These are phyloP conservation scores for Tetrapisispora arboricola DNA, from an alignment of 805 yeast species.

Conservation along the genomic window DNA sequence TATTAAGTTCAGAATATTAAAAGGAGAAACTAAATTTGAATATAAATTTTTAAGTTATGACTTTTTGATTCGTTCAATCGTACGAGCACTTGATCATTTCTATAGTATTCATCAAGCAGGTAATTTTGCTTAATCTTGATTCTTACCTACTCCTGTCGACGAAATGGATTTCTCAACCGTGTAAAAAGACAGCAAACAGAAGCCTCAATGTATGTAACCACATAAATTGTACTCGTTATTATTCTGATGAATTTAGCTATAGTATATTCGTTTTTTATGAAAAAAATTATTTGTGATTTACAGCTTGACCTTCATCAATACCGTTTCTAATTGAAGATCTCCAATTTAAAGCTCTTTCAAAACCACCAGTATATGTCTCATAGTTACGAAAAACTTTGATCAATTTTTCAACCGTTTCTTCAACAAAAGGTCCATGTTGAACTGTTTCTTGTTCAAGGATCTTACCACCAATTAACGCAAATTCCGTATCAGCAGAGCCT, in stretches of 20 bases:
- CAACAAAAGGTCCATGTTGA: slow-evolving; percentile 90
- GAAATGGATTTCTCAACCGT: too few relatives aligned
- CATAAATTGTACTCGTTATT: slow-evolving; percentile 6
- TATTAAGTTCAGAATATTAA: too few relatives aligned
- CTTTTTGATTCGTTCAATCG: too few relatives aligned
- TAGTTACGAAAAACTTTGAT: slow-evolving; percentile 63
- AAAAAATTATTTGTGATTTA: slow-evolving; percentile 5
- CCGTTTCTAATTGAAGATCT: slow-evolving; percentile 32
- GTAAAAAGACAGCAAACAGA: too few relatives aligned
- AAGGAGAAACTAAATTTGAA: too few relatives aligned
- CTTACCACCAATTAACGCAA: slow-evolving; percentile 70
- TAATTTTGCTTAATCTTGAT: too few relatives aligned
- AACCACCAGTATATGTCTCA: slow-evolving; percentile 58
- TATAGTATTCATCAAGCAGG: too few relatives aligned
- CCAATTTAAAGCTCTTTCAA: slow-evolving; percentile 59
- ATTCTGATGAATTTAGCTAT: background rate
- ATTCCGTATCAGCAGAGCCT: slow-evolving; percentile 38
- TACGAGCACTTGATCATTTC: too few relatives aligned
- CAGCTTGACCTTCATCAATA: slow-evolving; percentile 24
- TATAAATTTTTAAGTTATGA: too few relatives aligned
- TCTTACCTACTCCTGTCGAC: too few relatives aligned
- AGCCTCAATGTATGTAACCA: too few relatives aligned
- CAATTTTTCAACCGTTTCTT: slow-evolving; percentile 54
- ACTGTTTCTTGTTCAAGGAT: slow-evolving; percentile 63
- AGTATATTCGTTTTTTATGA: background rate